Evolutionary conservation across 2,329 filamentous ascomycete genomes (phyloP), one percentile per base, ranked within the genome.

Genomic region (Ceratocystis diversiconidia): DNA sequence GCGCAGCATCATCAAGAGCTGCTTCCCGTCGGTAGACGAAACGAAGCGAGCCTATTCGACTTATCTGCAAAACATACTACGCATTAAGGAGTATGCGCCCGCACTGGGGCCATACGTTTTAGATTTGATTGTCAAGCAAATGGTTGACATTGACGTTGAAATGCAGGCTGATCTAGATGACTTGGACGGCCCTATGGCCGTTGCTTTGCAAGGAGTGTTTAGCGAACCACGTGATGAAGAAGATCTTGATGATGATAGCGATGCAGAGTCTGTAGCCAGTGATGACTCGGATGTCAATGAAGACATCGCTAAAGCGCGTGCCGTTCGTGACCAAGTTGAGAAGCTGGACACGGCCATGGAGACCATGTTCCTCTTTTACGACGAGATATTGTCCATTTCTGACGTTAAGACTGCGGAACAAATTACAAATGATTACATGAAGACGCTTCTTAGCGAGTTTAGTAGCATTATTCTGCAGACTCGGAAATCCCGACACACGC

Each of bases 161-260:
- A 94, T 97, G 74, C 92, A 96, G 75, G 83, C 92, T 62, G 92
- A 97, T 71, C 79, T 97, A 71, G 91, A 97, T 69, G 92, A 97
- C 70, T 78, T 96, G 68, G 92, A 96, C 68, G 92, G 97, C 69
- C 89, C 95, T 65, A 80, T 90, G 8, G 88, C 90, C 65, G 85
- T 91, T 28, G 84, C 85, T 64, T 83, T 92, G 30, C 66, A 68
- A 36, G 61, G 63, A 36, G 66, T 65, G 17, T 65, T 65, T 55
- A 65, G 60, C 61, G 60, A 65, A 41, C 19, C 61, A n/a, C 66
- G 63, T 63, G 63, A 65, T 22, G 80, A 84, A n/a, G 78, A 81
- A 17, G 79, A 82, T 50, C 79, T 81, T 41, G 82, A 82, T 70
- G 85, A 88, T 63, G 80, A 80, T 17, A 87, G 84, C 73, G 87